Base-by-base conservation (phyloP, 2,329 filamentous ascomycete species). In the Periconia sp. region DNA sequence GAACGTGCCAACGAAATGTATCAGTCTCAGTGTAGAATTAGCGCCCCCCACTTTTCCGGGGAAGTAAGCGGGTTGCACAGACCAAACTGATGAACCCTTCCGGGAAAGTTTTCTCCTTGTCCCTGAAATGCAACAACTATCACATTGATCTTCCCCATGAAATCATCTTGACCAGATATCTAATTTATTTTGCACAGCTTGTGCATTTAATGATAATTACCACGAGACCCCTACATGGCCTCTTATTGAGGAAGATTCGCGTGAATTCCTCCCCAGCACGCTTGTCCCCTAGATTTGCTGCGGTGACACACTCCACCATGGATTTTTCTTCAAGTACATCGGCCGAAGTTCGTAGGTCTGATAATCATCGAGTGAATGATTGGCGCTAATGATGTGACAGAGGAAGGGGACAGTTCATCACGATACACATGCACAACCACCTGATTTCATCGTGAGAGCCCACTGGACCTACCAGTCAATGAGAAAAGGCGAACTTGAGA, bases 401-500 rank as follows among this genome's bases (percentile, higher is more conserved):
- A 44, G 66, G 62, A 63, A 52, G 47, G 59, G 61, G 37, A 68
- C 68, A 6, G 59, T 68, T n/a, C 64, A 70, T 47, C 69, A 70
- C 62, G 69, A 73, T 31, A 73, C 70, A 8, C 69, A 73, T 62
- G 70, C 70, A 19, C 63, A 59, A 6, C 68, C 70, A n/a, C 70
- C 70, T 23, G 56, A 66, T 14, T 72, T 72, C 52, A 69, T 73
- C 35, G 65, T 69, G 41, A 63, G 59, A 55, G 66, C 66, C 54
- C 69, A 73, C 45, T 71, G 70, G 70, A 63, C 62, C 19, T 91
- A 88, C 61, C 85, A 88, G 31, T 87, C 82, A 54, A 79, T 85
- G 41, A 80, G 85, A 51, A 64, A 57, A 50, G 59, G 74, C 3
- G 83, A 86, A 54, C 73, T 80, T 3, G 77, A 82, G 10, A 81